Evolutionary conservation across 352 stramenopile species (phyloP), one percentile per base, ranked within the genome.

Genomic region (Pythium biforme): DNA sequence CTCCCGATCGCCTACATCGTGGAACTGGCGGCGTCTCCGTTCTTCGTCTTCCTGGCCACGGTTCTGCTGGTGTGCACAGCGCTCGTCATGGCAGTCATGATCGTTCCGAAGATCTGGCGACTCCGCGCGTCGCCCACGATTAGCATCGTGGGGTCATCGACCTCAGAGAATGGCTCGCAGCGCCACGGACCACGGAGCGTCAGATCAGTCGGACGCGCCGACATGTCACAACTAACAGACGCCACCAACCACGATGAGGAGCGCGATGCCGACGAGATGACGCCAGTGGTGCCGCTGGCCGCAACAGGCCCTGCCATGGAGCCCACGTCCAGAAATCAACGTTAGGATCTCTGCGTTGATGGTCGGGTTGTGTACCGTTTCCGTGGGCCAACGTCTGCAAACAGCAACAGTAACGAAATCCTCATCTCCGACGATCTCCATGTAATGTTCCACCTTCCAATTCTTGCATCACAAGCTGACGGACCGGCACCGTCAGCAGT

Each of bases 1-100:
- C 33, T 79, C 2, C 60, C 67, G 46, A 50, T 83, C 8, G 60
- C 74, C 7, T 83, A 77, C 47, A 48, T 79, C 39, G 74, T 77
- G 1, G 46, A 69, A 0, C 40, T 79, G 23, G 49, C 66, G 0
- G 57, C 71, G 1, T 17, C 61, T 0, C 55, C 60, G n/a, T 73
- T 75, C 20, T 75, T 67, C 41, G 39, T 52, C 14, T 80, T 80
- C 46, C 48, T 73, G 7, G 45, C 70, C 2, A 43, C 23, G 8
- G 26, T 59, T 14, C 47, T 80, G 4, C 20, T 76, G 10, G 6
- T 83, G 5, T 73, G 67, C 46, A 71, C 66, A 19, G 27, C 50
- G 1, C 29, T 70, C 12, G 63, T 74, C 15, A 72, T 71, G 62
- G 26, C 33, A 3, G 26, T 81, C 34, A 73, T 79, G 72, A 34